phyloP scores from a whole-genome alignment of 768 basidiomycete species.

The Tricholomella constricta region DNA sequence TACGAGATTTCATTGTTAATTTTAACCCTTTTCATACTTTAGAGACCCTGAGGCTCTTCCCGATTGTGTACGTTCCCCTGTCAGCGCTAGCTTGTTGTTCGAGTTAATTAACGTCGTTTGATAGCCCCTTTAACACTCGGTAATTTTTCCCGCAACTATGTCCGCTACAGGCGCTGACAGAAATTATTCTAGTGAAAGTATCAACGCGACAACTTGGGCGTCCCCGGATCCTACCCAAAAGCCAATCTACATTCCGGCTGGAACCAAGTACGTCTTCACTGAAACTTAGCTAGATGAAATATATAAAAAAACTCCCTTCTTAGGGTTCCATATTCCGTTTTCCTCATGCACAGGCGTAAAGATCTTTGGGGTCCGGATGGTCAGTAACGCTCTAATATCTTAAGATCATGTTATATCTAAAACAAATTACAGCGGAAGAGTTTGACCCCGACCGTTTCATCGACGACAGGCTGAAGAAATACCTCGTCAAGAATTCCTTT shows the following conservation, averaged over 20 bases:
- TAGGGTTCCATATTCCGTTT: conserved; percentile 55
- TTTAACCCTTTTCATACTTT: not conserved
- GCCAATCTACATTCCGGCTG: conserved; percentile 55
- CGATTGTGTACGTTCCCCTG: conserved; percentile 45
- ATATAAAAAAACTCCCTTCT: not conserved
- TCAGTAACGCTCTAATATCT: conserved; percentile 23
- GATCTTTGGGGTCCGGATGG: conserved; percentile 77
- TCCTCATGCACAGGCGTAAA: conserved; percentile 65
- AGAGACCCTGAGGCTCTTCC: conserved; percentile 60
- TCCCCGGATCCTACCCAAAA: conserved; percentile 46
- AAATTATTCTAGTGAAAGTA: conserved; percentile 38
- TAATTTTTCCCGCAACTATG: conserved; percentile 8
- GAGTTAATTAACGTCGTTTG: not conserved
- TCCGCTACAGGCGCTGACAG: not conserved
- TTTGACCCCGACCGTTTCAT: conserved; percentile 77
- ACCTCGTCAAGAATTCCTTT: conserved; percentile 63
- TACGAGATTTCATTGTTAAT: too few species aligned
- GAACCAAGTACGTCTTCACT: conserved; percentile 40
- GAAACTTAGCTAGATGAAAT: not conserved
- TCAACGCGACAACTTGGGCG: conserved; percentile 50
- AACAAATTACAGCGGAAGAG: conserved; percentile 46
- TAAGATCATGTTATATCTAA: not conserved
- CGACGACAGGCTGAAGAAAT: conserved; percentile 61
- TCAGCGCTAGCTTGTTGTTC: not conserved
- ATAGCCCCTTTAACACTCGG: conserved; percentile 53